These are phyloP conservation scores for Sporothrix euskadiensis DNA, from an alignment of 2,329 filamentous ascomycete species.

Conservation along the genomic window DNA sequence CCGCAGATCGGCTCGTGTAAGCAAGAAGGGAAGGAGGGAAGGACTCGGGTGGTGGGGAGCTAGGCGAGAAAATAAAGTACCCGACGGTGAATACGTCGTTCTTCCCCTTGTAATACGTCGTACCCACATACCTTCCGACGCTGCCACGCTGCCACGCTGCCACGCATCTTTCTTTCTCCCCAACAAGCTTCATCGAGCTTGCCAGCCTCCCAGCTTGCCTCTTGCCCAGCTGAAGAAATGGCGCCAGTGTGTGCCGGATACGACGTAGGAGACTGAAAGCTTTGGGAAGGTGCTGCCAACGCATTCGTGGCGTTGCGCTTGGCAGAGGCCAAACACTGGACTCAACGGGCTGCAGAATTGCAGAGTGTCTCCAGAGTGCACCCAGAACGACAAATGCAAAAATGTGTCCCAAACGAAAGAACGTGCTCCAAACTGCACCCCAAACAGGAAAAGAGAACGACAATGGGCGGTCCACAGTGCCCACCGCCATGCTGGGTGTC, in stretches of 20 bases:
- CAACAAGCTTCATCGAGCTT: not conserved
- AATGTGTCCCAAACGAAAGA: not conserved
- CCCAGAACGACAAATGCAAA: not conserved
- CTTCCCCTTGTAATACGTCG: not conserved
- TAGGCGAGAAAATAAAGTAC: not conserved
- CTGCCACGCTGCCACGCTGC: not conserved
- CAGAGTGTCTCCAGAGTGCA: not conserved
- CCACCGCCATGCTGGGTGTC: constrained; percentile 15
- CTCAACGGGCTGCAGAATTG: not conserved
- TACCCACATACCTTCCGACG: not conserved
- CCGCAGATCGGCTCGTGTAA: not conserved
- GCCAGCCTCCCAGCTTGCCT: too few relatives aligned
- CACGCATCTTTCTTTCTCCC: not conserved
- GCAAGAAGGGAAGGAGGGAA: not conserved
- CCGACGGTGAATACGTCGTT: not conserved
- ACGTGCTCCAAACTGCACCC: not conserved
- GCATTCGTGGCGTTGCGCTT: constrained; percentile 7
- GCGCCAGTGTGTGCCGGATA: not conserved
- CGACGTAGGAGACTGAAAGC: not conserved
- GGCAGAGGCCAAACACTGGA: constrained; percentile 9
- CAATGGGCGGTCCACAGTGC: not conserved
- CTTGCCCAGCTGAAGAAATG: not conserved
- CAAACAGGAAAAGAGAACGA: not conserved
- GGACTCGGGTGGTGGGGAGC: not conserved
- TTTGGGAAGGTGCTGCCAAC: constrained; percentile 7